Base-by-base conservation (phyloP, 192 early-diverging fungal genomes). In the Coemansia sp. region DNA sequence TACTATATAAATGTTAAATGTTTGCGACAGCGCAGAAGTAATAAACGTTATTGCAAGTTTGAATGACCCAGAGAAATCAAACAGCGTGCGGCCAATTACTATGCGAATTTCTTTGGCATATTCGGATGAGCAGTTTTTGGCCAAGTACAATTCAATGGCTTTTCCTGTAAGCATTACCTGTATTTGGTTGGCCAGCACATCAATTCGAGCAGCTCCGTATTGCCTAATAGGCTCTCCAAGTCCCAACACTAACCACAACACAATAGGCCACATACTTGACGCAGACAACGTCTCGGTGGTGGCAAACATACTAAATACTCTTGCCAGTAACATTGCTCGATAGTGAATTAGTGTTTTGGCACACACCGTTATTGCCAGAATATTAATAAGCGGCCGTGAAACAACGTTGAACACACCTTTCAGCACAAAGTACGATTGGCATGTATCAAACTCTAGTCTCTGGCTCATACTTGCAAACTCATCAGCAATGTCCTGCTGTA, bases 1-100 rank as follows among this genome's bases (percentile, higher is more conserved):
- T 0, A 69, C 60, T 34, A 69, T 25, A 61, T 69, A 69, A 17
- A 62, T 21, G 25, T 56, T 54, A 10, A 69, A 58, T 25, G 51
- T 2, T 25, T 69, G 60, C 0, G 60, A 61, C 5, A 69, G 3
- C 1, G 48, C 18, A 3, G 9, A 7, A 1, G 44, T 52, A 4
- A 57, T 12, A 25, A 56, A 36, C 12, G 26, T 24, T 7, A 67
- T 10, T 0, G 49, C 14, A 9, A 31, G 17, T 9, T 20, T n/a
- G 11, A 62, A 51, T 26, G 49, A 7, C 6, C 5, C 28, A 18
- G 49, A 24, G 10, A 53, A 37, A 2, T 37, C 0, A 12, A 24
- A 51, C 15, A 52, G 34, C 3, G 18, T 36, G 4, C 12, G 3
- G 40, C 60, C 50, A 52, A 38, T 20, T 4, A 52, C 3, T 10